Evolutionary conservation across 331 rosid genomes (phyloP).

Genomic region (Quercus lobata): DNA sequence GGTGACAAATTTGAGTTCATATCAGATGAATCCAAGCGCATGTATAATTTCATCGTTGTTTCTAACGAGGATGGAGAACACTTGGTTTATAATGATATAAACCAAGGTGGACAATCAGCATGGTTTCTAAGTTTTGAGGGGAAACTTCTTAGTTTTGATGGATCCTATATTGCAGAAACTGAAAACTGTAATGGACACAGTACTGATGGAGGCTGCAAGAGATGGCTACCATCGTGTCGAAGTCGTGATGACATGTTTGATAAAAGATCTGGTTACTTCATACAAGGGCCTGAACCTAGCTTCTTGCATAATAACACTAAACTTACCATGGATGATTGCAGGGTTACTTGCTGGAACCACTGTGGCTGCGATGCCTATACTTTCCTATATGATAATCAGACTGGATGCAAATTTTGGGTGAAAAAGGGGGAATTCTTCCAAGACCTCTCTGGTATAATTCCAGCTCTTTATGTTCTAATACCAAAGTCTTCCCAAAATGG

Average conservation of each 20-base stretch:
- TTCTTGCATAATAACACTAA: not conserved
- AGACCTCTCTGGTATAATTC: not conserved
- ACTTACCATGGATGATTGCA: no score
- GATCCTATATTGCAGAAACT: not conserved
- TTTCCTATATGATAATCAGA: no score
- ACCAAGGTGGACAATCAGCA: not conserved
- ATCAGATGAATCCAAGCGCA: not conserved
- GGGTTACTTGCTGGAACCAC: not conserved
- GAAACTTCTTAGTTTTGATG: not conserved
- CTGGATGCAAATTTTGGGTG: no score
- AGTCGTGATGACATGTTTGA: conserved; percentile 13
- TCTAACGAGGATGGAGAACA: conserved; percentile 4
- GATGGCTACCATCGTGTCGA: no score
- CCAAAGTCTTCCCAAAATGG: not conserved
- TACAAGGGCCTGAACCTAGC: not conserved
- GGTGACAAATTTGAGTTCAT: not conserved
- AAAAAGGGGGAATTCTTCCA: not conserved
- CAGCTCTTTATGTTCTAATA: not conserved
- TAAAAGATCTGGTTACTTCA: not conserved
- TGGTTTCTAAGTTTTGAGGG: not conserved
- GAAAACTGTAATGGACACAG: conserved; percentile 5
- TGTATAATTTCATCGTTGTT: not conserved
- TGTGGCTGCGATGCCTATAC: conserved; percentile 4
- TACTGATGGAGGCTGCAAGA: conserved; percentile 3
- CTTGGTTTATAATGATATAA: not conserved